Evolutionary conservation across 495 filamentous ascomycete genomes (phyloP), one percentile per base, ranked within the genome.

Genomic region (Pyrenula massariospora): DNA sequence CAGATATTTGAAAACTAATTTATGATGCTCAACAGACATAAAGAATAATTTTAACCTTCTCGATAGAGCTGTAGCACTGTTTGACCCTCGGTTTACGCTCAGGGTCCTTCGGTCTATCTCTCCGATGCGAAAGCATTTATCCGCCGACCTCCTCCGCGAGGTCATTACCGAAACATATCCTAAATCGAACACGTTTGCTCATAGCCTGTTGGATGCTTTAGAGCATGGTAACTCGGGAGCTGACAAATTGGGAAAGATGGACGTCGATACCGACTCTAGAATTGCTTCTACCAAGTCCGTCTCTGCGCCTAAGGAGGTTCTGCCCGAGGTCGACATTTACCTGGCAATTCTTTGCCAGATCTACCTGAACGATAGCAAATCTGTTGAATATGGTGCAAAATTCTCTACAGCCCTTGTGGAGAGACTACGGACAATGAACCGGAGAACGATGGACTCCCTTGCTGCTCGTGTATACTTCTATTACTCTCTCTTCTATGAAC

Each of bases 381-480:
- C 84, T 57, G 84, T 85, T 65, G 77, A 93, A 68, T 72, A 76
- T 50, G 93, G 93, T 47, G 84, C 87, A 61, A 77, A 85, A 54
- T 95, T 97, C 73, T 96, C 92, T 24, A 79, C 77, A 21, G 78
- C 79, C 58, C 76, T 96, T 48, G 85, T 90, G 54, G 87, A 91
- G 65, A 85, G 84, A 62, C 82, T 97, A 65, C 91, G 95, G 59
- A 76, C 83, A 31, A 74, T 93, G 59, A 98, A 98, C 75, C 90
- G 93, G 54, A 86, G 93, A 56, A 96, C 93, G 15, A 74, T 98
- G 58, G 93, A 98, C 66, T 88, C 91, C 49, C 83, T 98, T 24
- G 89, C 91, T 53, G 90, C 93, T 48, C 91, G 91, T 66, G 89
- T 93, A 56, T 98, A 97, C 78, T 97, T 96, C 71, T 98, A 98